These are phyloP conservation scores for Inonotus obliquus DNA, from an alignment of 1,284 basidiomycete species.

Conservation along the genomic window DNA sequence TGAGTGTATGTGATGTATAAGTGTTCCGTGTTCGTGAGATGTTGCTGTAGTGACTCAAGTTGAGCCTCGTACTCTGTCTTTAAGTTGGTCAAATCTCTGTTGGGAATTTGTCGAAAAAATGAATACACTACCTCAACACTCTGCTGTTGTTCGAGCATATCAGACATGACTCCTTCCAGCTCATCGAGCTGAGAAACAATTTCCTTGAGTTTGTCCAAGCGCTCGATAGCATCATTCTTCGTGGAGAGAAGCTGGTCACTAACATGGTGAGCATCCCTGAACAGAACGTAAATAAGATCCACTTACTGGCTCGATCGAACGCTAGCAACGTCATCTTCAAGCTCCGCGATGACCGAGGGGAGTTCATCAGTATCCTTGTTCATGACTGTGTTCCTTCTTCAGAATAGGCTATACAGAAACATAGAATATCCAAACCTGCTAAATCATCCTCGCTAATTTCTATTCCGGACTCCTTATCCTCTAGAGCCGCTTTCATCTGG, in stretches of 20 bases:
- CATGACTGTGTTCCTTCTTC: slow-evolving; percentile 47
- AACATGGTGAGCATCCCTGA: slow-evolving; percentile 4
- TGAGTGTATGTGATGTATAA: slow-evolving; percentile 58
- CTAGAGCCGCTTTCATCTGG: slow-evolving; percentile 62
- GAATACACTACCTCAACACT: slow-evolving; percentile 47
- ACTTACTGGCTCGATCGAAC: slow-evolving; percentile 58
- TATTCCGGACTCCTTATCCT: slow-evolving; percentile 62
- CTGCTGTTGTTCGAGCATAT: slow-evolving; percentile 67
- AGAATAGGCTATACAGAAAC: not conserved
- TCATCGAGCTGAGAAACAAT: slow-evolving; percentile 65
- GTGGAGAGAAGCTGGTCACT: slow-evolving; percentile 47
- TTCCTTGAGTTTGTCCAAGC: slow-evolving; percentile 42
- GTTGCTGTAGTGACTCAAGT: slow-evolving; percentile 50
- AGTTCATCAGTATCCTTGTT: slow-evolving; percentile 72
- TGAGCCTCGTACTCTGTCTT: slow-evolving; percentile 51
- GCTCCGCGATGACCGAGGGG: slow-evolving; percentile 62
- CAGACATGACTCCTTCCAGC: slow-evolving; percentile 69
- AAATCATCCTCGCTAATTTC: slow-evolving; percentile 62
- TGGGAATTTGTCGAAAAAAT: not conserved
- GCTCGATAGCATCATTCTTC: slow-evolving; percentile 39
- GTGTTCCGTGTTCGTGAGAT: slow-evolving; percentile 55
- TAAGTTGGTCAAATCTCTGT: slow-evolving; percentile 4
- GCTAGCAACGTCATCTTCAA: slow-evolving; percentile 50
- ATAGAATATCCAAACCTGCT: slow-evolving; percentile 40
- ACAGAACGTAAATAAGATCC: not conserved